Evolutionary conservation across 164 flowering plant genomes (phyloP).

Genomic region (Aristolochia californica): DNA sequence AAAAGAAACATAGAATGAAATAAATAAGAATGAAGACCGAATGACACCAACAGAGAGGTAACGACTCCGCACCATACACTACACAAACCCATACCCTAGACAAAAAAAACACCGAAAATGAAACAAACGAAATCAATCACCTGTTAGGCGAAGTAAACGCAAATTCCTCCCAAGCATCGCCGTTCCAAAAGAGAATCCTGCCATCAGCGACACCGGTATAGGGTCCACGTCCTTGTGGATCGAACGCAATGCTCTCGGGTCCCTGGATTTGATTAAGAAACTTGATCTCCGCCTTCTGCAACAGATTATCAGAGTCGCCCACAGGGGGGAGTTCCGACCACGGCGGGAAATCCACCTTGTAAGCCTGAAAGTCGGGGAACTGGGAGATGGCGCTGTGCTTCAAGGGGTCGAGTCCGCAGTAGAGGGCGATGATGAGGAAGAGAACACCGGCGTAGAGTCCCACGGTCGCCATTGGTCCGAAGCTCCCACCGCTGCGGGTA

Average conservation of each 20-base stretch:
- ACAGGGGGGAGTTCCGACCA: slow-evolving; percentile 43
- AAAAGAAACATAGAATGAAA: too few species aligned
- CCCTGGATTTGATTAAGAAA: slow-evolving; percentile 70
- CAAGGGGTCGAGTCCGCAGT: slow-evolving; percentile 68
- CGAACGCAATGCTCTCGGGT: slow-evolving; percentile 85
- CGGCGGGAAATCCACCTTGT: slow-evolving; percentile 33
- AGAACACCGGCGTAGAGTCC: slow-evolving; percentile 22
- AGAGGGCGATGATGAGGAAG: slow-evolving; percentile 43
- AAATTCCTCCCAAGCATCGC: slow-evolving; percentile 25
- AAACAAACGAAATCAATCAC: slow-evolving; percentile 4
- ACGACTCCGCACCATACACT: too few species aligned
- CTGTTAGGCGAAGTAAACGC: slow-evolving; percentile 25
- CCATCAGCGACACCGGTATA: slow-evolving; percentile 96
- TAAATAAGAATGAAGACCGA: too few species aligned
- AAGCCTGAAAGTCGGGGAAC: slow-evolving; percentile 55
- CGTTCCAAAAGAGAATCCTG: slow-evolving; percentile 38
- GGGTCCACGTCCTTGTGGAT: slow-evolving; percentile 79
- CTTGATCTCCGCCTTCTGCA: slow-evolving; percentile 64
- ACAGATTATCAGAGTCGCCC: slow-evolving; percentile 35
- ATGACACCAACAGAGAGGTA: too few species aligned
- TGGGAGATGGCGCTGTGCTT: slow-evolving; percentile 48
- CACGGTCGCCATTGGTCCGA: slow-evolving; percentile 17
- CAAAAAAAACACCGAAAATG: too few species aligned
- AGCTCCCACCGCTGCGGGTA: too few species aligned
- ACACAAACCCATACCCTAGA: too few species aligned